phyloP scores from a whole-genome alignment of 805 yeast genomes.

The Saturnispora silvae region DNA sequence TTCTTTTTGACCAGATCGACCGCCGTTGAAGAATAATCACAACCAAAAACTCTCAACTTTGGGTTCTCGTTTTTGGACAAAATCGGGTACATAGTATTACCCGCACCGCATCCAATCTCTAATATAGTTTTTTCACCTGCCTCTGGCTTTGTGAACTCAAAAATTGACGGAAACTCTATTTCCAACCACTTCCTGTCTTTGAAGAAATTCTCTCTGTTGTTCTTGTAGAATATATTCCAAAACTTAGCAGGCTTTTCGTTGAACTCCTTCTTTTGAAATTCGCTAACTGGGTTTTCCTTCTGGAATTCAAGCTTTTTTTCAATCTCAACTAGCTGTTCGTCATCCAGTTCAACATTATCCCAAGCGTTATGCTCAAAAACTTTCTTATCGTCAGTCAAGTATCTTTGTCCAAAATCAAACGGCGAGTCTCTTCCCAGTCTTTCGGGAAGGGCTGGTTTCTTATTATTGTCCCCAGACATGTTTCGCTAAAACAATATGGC shows the following conservation, averaged over 20 bases:
- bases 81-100: conserved; percentile 91
- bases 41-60: conserved; percentile 65
- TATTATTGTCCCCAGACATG: too few species aligned
- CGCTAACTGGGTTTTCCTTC: conserved; percentile 73
- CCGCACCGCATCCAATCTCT: conserved; percentile 98
- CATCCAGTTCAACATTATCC: conserved; percentile 98
- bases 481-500: too few species aligned
- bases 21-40: conserved; percentile 84
- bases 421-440: conserved; percentile 81
- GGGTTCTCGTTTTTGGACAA: conserved; percentile 73
- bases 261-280: conserved; percentile 68
- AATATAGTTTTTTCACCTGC: conserved; percentile 64
- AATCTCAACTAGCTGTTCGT: conserved; percentile 49
- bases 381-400: conserved; percentile 56
- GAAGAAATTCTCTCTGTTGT: conserved; percentile 87
- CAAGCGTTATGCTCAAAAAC: conserved; percentile 92
- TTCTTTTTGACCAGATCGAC: conserved; percentile 70
- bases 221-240: conserved; percentile 91
- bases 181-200: conserved; percentile 95
- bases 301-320: conserved; percentile 65
- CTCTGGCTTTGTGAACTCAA: conserved; percentile 63
- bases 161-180: conserved; percentile 83
- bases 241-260: conserved; percentile 83
- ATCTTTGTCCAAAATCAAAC: conserved; percentile 84
- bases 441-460: conserved; percentile 39